Evolutionary conservation across 495 filamentous ascomycete species (phyloP), one percentile per base, ranked within the genome.

Genomic region (Lasiosphaeriaceae sp.): DNA sequence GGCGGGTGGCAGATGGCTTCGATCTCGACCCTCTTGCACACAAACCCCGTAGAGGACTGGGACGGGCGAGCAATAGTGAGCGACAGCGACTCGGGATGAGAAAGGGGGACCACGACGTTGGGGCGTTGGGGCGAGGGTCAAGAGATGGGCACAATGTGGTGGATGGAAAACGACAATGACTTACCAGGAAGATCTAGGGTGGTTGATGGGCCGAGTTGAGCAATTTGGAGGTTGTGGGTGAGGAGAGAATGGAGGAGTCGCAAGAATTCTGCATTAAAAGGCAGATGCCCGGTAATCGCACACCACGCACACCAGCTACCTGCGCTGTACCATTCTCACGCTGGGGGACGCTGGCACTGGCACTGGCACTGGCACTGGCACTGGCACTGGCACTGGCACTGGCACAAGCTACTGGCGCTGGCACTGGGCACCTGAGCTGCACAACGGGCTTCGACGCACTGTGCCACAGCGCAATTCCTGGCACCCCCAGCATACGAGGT

Each of bases 141-240:
- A 55, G 54, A 6, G 29, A 48, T 20, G 35, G 46, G 34, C 11
- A 46, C 54, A 55, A 58, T 21, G 52, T 19, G 44, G 31, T 14
- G 9, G 56, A 60, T 59, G 56, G 22, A 37, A 29, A 24, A 62
- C 29, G 45, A 43, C 52, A 62, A 61, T 62, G 60, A 53, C 62
- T 64, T 67, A 65, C 66, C 53, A 59, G 55, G 20, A 23, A 52
- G 51, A 45, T 56, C 47, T 23, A 58, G 59, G 64, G 47, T 57
- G 57, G 61, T 65, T 58, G 62, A 65, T 62, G 62, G 61, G 50
- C 49, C 57, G 60, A 59, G 58, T 52, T 39, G 69, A 64, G 50
- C 62, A 69, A 66, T 67, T 67, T 58, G 50, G 59, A 55, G 58
- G 68, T 63, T 64, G 62, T 66, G 63, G n/a, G 66, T 59, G 59